A percentile compares a stretch with the other conserved stretches of the same genome.
Conservation (phyloP, 2,329 filamentous ascomycete genomes). For the Botryotinia narcissicola region DNA sequence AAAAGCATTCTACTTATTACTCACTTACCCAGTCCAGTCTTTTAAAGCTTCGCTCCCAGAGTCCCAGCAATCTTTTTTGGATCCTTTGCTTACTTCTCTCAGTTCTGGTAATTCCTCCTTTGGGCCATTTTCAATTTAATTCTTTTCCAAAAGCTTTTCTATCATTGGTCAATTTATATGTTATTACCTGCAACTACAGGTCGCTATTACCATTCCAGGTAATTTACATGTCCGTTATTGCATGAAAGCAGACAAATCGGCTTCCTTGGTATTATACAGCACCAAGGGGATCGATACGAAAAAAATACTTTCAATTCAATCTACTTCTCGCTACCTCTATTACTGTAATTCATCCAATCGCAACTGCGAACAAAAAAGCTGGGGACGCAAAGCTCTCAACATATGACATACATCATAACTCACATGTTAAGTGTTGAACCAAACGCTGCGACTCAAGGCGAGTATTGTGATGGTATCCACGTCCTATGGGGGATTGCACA, state of each 20-base stretch:
- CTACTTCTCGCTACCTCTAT: not conserved
- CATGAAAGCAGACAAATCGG: slow-evolving; percentile 15
- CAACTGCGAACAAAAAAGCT: slow-evolving; percentile 2
- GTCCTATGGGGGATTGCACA: slow-evolving; percentile 11
- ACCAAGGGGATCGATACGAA: slow-evolving; percentile 8
- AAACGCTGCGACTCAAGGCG: slow-evolving; percentile 6
- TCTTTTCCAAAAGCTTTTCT: not conserved
- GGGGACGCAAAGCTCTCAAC: slow-evolving; percentile 16
- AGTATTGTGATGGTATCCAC: slow-evolving; percentile 17
- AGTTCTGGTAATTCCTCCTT: slow-evolving; percentile 6
- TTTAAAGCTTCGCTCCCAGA: not conserved
- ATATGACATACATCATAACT: slow-evolving; percentile 15
- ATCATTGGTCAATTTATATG: slow-evolving; percentile 2
- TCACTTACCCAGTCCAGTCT: not conserved
- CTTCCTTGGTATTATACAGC: slow-evolving; percentile 19
- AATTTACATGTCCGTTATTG: slow-evolving; percentile 18
- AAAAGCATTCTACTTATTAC: not conserved
- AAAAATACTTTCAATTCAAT: not conserved
- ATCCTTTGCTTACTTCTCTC: not conserved
- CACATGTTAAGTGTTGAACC: slow-evolving; percentile 17
- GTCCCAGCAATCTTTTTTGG: not conserved
- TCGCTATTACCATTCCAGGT: slow-evolving; percentile 2
- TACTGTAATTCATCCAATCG: slow-evolving; percentile 5
- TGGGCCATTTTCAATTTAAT: slow-evolving; percentile 10
- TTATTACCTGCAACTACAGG: slow-evolving; percentile 14